phyloP scores from a whole-genome alignment of 1,139 yeast species.

The Chernovozyma sophiae-reginae region DNA sequence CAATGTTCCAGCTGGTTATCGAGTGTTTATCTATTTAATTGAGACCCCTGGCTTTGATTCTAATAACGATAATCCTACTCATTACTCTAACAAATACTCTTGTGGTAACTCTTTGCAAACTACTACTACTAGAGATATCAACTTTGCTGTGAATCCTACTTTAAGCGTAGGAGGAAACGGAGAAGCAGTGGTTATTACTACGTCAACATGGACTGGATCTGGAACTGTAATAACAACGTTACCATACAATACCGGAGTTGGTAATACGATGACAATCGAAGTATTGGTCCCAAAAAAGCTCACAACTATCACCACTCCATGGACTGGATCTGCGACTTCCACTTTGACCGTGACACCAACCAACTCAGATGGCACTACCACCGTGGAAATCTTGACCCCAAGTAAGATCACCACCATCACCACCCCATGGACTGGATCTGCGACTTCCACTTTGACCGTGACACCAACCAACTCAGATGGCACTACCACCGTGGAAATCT shows the following conservation, averaged over 20 bases:
- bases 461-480: constrained; percentile 1
- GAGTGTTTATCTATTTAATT: constrained; percentile 18
- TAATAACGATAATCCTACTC: too few relatives aligned
- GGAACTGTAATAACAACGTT: constrained; percentile 11
- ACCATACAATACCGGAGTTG: constrained; percentile 10
- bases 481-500: constrained; percentile 2
- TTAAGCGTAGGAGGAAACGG: constrained; percentile 2
- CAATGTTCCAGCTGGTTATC: constrained; percentile 28
- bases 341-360: neutral
- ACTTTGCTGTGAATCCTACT: neutral
- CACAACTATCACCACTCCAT: constrained; percentile 13
- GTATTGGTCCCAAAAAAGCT: constrained; percentile 16
- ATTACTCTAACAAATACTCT: neutral
- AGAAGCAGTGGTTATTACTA: constrained; percentile 4
- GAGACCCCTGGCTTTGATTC: neutral
- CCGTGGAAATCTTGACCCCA: constrained; percentile 5
- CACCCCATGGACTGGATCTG: constrained; percentile 2
- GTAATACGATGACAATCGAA: constrained; percentile 14
- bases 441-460: neutral
- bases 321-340: constrained; percentile 2
- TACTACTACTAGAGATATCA: neutral
- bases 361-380: constrained; percentile 1
- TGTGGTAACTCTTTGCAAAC: neutral
- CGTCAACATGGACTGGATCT: constrained; percentile 7
- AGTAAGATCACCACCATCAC: constrained; percentile 4